phyloP scores from a whole-genome alignment of 129 eudicot species.

The Flaveria sonorensis region DNA sequence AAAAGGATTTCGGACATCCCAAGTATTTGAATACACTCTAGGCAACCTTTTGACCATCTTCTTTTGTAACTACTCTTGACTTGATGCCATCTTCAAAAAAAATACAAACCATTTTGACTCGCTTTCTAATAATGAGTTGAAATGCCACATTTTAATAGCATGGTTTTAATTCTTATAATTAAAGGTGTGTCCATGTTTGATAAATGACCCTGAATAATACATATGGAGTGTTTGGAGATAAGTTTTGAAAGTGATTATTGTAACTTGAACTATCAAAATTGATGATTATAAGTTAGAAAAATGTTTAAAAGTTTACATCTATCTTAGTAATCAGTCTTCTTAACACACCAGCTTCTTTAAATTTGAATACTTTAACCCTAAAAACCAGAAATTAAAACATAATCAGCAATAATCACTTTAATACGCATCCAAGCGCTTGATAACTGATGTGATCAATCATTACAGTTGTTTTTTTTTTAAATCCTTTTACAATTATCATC shows the following conservation, averaged over 20 bases:
- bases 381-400: background rate
- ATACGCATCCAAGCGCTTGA: background rate
- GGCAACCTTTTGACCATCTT: background rate
- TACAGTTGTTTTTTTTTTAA: background rate
- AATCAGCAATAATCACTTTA: background rate
- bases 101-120: background rate
- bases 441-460: slow-evolving; percentile 7
- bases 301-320: background rate
- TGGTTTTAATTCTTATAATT: slow-evolving; percentile 9
- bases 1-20: background rate
- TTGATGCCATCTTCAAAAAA: background rate
- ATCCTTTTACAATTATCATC: background rate
- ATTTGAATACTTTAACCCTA: background rate
- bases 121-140: background rate
- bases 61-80: background rate
- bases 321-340: background rate
- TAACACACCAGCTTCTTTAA: background rate
- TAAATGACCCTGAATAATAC: background rate
- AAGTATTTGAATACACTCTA: background rate
- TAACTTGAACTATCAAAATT: background rate
- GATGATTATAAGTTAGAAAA: background rate
- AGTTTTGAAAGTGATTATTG: slow-evolving; percentile 12
- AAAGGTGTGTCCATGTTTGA: slow-evolving; percentile 5
- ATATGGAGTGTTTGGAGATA: background rate
- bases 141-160: background rate